Percentiles rank a stretch among this genome's conserved stretches.
Evolutionary conservation across 2,329 filamentous ascomycete genomes (phyloP).

Genomic region (Pyrenophora seminiperda): DNA sequence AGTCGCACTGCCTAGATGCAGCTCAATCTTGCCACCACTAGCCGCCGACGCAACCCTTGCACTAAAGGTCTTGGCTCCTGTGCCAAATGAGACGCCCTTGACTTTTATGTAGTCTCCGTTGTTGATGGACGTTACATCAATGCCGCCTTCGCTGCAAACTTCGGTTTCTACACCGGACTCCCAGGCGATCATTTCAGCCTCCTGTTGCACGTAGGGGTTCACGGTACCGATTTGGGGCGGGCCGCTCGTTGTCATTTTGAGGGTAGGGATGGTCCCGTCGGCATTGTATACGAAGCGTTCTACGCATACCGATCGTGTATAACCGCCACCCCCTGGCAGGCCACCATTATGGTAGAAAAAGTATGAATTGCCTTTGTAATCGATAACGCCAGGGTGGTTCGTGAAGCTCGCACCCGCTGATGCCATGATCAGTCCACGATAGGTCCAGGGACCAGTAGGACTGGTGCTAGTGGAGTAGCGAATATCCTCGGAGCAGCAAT

Average conservation of each 20-base stretch:
- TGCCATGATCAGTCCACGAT: slow-evolving; percentile 24
- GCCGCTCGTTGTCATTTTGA: slow-evolving; percentile 20
- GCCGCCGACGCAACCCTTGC: slow-evolving; percentile 15
- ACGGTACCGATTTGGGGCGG: slow-evolving; percentile 22
- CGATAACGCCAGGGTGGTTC: slow-evolving; percentile 21
- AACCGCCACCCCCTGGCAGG: slow-evolving; percentile 23
- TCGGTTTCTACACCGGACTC: slow-evolving; percentile 19
- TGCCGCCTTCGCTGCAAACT: slow-evolving; percentile 22
- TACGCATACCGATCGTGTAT: slow-evolving; percentile 20
- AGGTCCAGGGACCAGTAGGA: slow-evolving; percentile 24
- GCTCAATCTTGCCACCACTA: slow-evolving; percentile 23
- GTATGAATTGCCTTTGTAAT: slow-evolving; percentile 20
- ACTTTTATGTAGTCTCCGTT: slow-evolving; percentile 25
- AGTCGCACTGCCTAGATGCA: slow-evolving; percentile 15
- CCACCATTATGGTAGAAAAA: slow-evolving; percentile 29
- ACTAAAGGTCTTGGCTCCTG: slow-evolving; percentile 18
- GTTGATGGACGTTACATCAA: slow-evolving; percentile 17
- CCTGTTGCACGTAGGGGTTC: slow-evolving; percentile 17
- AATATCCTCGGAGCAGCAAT: slow-evolving; percentile 27
- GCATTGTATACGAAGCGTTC: slow-evolving; percentile 22
- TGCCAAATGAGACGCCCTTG: slow-evolving; percentile 22
- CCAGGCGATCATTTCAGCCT: slow-evolving; percentile 22
- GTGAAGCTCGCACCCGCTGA: slow-evolving; percentile 22
- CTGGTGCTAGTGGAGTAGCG: slow-evolving; percentile 23
- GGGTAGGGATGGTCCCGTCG: slow-evolving; percentile 24